A percentile compares a stretch with the other conserved stretches of the same genome.
These are phyloP conservation scores for Houttuynia cordata DNA, from an alignment of 164 flowering plant species.

Conservation along the genomic window DNA sequence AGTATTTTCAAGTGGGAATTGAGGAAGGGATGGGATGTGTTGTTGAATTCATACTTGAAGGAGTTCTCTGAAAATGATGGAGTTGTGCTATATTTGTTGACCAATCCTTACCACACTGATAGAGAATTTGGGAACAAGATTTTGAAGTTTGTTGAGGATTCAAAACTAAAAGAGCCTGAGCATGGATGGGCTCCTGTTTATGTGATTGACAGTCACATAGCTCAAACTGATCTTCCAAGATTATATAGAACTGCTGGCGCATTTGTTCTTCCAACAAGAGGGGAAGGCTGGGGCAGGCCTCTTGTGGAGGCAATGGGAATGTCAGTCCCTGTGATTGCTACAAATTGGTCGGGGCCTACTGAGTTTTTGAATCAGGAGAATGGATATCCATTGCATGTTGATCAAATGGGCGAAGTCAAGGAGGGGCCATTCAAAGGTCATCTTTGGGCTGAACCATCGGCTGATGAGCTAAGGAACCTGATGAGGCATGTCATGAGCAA, in stretches of 20 bases:
- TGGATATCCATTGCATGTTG: slow-evolving; percentile 52
- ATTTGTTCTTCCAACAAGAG: slow-evolving; percentile 71
- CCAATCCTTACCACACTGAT: slow-evolving; percentile 57
- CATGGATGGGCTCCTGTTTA: slow-evolving; percentile 50
- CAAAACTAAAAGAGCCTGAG: slow-evolving; percentile 31
- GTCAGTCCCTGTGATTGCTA: slow-evolving; percentile 59
- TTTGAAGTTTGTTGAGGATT: slow-evolving; percentile 36
- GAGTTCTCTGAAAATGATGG: slow-evolving; percentile 48
- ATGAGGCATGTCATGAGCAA: slow-evolving; percentile 54
- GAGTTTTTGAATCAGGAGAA: slow-evolving; percentile 59
- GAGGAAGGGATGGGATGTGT: slow-evolving; percentile 80
- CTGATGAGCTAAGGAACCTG: slow-evolving; percentile 25
- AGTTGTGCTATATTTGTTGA: slow-evolving; percentile 44
- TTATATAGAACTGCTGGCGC: slow-evolving; percentile 58
- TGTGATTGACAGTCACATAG: slow-evolving; percentile 48
- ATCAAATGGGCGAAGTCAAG: slow-evolving; percentile 46
- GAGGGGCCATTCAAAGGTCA: slow-evolving; percentile 77
- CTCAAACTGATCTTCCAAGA: slow-evolving; percentile 56
- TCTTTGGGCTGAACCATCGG: slow-evolving; percentile 77
- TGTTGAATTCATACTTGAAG: slow-evolving; percentile 50
- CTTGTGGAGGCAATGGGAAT: slow-evolving; percentile 79
- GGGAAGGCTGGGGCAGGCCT: slow-evolving; percentile 84
- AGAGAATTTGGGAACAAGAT: slow-evolving; percentile 47
- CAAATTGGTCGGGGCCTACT: slow-evolving; percentile 80
- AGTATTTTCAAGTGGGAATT: slow-evolving; percentile 80